Percentiles rank a stretch among this genome's conserved stretches.
These are phyloP conservation scores for Bertia moriformis DNA, from an alignment of 2,329 filamentous ascomycete genomes.

Conservation along the genomic window DNA sequence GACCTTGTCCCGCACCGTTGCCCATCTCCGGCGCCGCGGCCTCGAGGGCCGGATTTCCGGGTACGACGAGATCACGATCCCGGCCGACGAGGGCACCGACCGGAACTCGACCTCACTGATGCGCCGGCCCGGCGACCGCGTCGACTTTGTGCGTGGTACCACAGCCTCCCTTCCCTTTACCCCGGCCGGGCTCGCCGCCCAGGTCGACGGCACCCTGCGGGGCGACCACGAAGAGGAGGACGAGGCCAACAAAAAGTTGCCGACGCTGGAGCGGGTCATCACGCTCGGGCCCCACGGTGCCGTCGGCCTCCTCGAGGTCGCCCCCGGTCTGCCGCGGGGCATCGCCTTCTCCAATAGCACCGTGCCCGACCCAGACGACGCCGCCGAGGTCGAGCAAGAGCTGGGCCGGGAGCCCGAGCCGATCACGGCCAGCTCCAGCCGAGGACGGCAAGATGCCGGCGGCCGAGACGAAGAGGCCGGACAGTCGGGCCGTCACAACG, in stretches of 20 bases:
- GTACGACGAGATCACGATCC: conserved; percentile 86
- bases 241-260: too few species aligned
- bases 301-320: conserved; percentile 63
- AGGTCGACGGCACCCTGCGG: conserved; percentile 61
- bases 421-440: too few species aligned
- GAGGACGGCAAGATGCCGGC: too few species aligned
- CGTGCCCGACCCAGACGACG: too few species aligned
- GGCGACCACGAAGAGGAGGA: conserved; percentile 26
- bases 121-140: conserved; percentile 71
- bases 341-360: too few species aligned
- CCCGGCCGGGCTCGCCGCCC: conserved; percentile 71
- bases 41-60: conserved; percentile 84
- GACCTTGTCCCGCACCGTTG: conserved; percentile 88
- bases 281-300: conserved; percentile 65
- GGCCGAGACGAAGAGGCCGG: too few species aligned
- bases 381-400: too few species aligned
- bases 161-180: conserved; percentile 91
- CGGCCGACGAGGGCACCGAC: conserved; percentile 73
- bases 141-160: conserved; percentile 82
- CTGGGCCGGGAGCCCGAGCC: too few species aligned
- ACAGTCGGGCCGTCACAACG: conserved; percentile 7
- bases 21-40: conserved; percentile 78
- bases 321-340: conserved; percentile 70
- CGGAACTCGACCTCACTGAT: conserved; percentile 88
- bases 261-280: conserved; percentile 81